Percentiles rank a stretch among this genome's conserved stretches.
Conservation (phyloP, 1,284 basidiomycete species). For the Trichosporon asahii region DNA sequence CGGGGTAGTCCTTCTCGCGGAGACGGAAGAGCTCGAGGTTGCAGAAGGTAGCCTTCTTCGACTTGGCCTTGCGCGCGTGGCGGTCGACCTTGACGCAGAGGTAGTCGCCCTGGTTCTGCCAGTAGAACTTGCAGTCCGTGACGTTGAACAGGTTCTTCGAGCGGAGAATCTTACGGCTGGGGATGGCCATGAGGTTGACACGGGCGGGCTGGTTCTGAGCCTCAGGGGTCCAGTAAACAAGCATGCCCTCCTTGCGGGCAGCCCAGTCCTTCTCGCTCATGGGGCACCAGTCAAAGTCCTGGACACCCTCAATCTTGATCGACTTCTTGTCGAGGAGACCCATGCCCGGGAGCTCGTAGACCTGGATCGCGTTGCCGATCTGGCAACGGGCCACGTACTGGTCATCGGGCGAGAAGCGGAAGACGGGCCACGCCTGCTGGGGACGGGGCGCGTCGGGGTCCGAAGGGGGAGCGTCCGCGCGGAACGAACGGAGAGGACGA, state of each 20-base stretch:
- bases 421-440: conserved; percentile 70
- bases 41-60: conserved; percentile 98
- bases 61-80: conserved; percentile 76
- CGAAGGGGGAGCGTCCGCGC: conserved; percentile 55
- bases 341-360: conserved; percentile 95
- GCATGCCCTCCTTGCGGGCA: conserved; percentile 66
- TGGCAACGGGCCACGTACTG: conserved; percentile 87
- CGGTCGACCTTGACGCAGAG: conserved; percentile 99
- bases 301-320: conserved; percentile 94
- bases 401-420: conserved; percentile 99
- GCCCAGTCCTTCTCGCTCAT: conserved; percentile 85
- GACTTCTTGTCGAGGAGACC: conserved; percentile 94
- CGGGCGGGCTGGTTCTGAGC: conserved; percentile 94
- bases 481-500: conserved; percentile 88
- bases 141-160: conserved; percentile 99
- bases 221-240: conserved; percentile 98
- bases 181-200: conserved; percentile 87
- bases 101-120: conserved; percentile 99
- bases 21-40: conserved; percentile 98
- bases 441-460: conserved; percentile 53
- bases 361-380: conserved; percentile 87
- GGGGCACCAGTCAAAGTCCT: conserved; percentile 99
- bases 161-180: conserved; percentile 76
- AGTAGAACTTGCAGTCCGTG: conserved; percentile 95
- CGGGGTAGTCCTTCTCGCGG: conserved; percentile 95